These are phyloP conservation scores for Trametopsis cervina DNA, from an alignment of 768 basidiomycete species.

Conservation along the genomic window DNA sequence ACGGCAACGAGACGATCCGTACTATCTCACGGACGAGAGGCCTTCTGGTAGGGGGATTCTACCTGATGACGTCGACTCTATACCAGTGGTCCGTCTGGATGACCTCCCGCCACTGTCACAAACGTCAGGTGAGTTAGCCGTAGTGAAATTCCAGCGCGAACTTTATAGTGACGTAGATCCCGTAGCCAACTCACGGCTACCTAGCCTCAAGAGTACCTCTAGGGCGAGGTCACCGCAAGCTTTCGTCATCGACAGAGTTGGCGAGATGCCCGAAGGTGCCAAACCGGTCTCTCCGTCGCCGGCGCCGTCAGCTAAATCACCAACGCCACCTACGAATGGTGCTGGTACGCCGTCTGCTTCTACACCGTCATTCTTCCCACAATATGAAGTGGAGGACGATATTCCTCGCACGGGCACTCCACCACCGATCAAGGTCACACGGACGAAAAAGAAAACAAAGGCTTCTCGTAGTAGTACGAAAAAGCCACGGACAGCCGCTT, in stretches of 20 bases:
- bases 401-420: slow-evolving; percentile 47
- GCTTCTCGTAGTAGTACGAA: slow-evolving; percentile 42
- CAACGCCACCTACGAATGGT: slow-evolving; percentile 11
- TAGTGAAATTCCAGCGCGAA: background rate
- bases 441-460: slow-evolving; percentile 72
- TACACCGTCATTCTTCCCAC: slow-evolving; percentile 37
- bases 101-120: slow-evolving; percentile 46
- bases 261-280: slow-evolving; percentile 79
- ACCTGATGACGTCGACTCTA: slow-evolving; percentile 73
- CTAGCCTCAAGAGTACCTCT: slow-evolving; percentile 17
- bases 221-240: slow-evolving; percentile 31
- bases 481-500: slow-evolving; percentile 55
- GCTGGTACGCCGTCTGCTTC: slow-evolving; percentile 31
- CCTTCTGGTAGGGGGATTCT: slow-evolving; percentile 24
- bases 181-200: slow-evolving; percentile 18
- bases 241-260: slow-evolving; percentile 66
- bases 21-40: slow-evolving; percentile 73
- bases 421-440: slow-evolving; percentile 70
- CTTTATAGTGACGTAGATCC: background rate
- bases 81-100: slow-evolving; percentile 85
- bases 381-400: slow-evolving; percentile 48
- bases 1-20: slow-evolving; percentile 80
- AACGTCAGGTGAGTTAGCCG: slow-evolving; percentile 19
- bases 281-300: slow-evolving; percentile 10
- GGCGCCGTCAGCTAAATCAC: slow-evolving; percentile 10